Evolutionary conservation across 805 yeast species (phyloP).

Genomic region (Debaryomyces hansenii): DNA sequence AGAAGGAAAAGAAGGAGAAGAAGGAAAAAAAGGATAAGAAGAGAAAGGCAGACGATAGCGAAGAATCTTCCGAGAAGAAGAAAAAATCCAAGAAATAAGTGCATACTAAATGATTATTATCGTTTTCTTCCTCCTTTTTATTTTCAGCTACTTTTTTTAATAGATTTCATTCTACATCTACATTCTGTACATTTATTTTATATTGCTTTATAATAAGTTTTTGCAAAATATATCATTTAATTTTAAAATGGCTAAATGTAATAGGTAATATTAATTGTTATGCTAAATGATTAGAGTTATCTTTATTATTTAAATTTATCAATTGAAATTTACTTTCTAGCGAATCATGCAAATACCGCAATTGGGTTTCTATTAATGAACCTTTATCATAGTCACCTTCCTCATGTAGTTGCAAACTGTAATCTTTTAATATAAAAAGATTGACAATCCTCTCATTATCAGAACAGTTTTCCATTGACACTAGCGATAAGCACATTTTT

Average conservation of each 20-base stretch:
- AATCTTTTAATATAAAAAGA: constrained; percentile 16
- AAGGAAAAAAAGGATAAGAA: constrained; percentile 19
- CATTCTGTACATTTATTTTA: constrained; percentile 7
- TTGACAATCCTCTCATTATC: constrained; percentile 21
- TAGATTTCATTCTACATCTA: constrained; percentile 1
- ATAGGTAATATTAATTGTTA: too few relatives aligned
- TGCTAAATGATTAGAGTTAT: background rate
- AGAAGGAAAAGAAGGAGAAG: constrained; percentile 58
- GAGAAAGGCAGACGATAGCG: constrained; percentile 26
- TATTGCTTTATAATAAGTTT: constrained; percentile 1
- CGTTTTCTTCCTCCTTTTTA: background rate
- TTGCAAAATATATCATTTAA: background rate
- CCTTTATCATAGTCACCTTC: constrained; percentile 19
- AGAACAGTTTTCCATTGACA: constrained; percentile 11
- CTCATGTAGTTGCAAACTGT: constrained; percentile 10
- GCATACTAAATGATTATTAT: constrained; percentile 3
- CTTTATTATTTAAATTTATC: background rate
- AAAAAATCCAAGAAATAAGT: constrained; percentile 46
- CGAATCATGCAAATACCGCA: constrained; percentile 9
- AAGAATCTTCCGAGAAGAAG: constrained; percentile 50
- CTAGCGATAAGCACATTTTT: constrained; percentile 12
- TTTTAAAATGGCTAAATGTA: background rate
- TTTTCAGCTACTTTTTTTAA: background rate
- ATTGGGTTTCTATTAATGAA: constrained; percentile 7
- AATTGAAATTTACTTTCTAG: constrained; percentile 9